phyloP scores from a whole-genome alignment of 2,329 filamentous ascomycete species.

The Alternaria angustiovoidea region DNA sequence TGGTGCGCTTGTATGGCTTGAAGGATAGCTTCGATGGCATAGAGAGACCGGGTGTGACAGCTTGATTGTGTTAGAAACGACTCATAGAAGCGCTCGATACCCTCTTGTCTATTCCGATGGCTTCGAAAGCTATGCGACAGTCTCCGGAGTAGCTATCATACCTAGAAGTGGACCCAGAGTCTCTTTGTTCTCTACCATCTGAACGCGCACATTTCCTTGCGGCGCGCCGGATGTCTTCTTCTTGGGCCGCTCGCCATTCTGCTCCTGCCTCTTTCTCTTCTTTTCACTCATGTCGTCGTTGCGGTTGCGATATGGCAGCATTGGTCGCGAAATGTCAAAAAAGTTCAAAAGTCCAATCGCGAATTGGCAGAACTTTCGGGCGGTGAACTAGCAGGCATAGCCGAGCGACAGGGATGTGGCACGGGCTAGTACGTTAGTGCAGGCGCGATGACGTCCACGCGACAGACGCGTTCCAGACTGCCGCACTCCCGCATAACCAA shows the following conservation, averaged over 20 bases:
- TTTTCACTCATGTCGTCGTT: constrained; percentile 44
- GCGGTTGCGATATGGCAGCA: constrained; percentile 16
- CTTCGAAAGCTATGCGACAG: constrained; percentile 1
- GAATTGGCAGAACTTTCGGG: constrained; percentile 32
- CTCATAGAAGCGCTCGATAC: rapidly evolving
- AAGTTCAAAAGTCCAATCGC: constrained; percentile 42
- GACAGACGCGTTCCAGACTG: constrained; percentile 19
- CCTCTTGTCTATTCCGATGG: not conserved
- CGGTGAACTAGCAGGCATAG: constrained; percentile 21
- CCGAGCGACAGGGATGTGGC: constrained; percentile 7
- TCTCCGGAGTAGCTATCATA: constrained; percentile 34
- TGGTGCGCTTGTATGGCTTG: constrained; percentile 57
- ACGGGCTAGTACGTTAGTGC: not conserved
- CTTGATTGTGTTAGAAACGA: constrained; percentile 28
- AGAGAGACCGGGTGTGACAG: constrained; percentile 54
- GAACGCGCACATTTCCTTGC: constrained; percentile 53
- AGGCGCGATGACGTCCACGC: constrained; percentile 24
- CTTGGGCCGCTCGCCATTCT: constrained; percentile 36
- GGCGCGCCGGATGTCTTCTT: constrained; percentile 58
- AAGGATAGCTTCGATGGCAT: constrained; percentile 55
- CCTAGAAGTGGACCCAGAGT: constrained; percentile 60
- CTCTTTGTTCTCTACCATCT: constrained; percentile 57
- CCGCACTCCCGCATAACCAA: constrained; percentile 4
- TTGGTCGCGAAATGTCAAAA: constrained; percentile 28
- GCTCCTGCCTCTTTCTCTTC: constrained; percentile 50